phyloP scores from a whole-genome alignment of 2,329 filamentous ascomycete genomes.

The Chrysoporthe cubensis region DNA sequence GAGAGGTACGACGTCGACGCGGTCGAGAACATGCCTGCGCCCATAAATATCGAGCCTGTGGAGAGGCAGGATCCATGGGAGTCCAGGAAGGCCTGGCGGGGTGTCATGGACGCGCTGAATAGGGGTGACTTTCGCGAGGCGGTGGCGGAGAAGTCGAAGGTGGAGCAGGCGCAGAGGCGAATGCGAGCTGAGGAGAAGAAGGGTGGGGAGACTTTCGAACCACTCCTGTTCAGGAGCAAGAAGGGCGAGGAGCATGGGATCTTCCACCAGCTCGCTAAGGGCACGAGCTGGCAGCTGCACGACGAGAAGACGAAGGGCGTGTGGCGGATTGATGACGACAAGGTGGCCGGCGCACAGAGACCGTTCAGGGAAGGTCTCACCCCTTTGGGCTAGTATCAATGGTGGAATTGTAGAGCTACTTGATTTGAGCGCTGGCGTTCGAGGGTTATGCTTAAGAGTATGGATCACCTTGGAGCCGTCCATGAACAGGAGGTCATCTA shows the following conservation, averaged over 20 bases:
- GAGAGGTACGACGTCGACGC: constrained; percentile 44
- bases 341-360: constrained; percentile 33
- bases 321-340: constrained; percentile 40
- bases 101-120: constrained; percentile 74
- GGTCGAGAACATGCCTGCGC: constrained; percentile 37
- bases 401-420: background rate
- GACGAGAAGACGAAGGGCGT: constrained; percentile 44
- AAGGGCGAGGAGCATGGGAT: constrained; percentile 35
- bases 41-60: constrained; percentile 50
- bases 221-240: constrained; percentile 41
- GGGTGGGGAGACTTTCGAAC: constrained; percentile 46
- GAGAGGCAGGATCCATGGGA: constrained; percentile 80
- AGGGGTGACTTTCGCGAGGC: constrained; percentile 76
- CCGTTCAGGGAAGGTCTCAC: constrained; percentile 41
- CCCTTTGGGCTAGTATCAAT: constrained; percentile 34
- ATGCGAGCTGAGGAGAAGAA: constrained; percentile 71
- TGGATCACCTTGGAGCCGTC: background rate
- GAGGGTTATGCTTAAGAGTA: background rate
- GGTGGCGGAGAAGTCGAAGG: constrained; percentile 72
- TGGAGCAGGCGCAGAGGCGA: constrained; percentile 81
- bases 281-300: constrained; percentile 36
- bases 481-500: too few species aligned
- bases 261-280: constrained; percentile 39
- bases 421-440: constrained; percentile 32
- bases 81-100: constrained; percentile 77